Evolutionary conservation across 441 rosid species (phyloP).

Genomic region (Adansonia gregorii): DNA sequence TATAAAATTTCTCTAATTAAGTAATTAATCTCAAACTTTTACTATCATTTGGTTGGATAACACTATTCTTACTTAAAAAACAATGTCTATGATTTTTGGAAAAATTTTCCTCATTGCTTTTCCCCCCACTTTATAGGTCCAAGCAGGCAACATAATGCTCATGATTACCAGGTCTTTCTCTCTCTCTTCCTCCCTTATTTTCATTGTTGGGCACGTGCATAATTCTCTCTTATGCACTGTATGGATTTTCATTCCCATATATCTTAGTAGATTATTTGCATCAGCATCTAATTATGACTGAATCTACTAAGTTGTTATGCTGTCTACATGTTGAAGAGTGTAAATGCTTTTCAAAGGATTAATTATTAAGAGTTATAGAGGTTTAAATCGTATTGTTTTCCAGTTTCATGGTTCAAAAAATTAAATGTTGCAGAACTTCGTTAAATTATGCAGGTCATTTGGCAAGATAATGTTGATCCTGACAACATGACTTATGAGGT

Average conservation of each 20-base stretch:
- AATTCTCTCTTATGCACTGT: not conserved
- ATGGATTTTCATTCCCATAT: not conserved
- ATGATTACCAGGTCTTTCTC: slow-evolving; percentile 61
- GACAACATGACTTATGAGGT: slow-evolving; percentile 45
- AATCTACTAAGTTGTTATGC: not conserved
- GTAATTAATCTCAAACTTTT: not conserved
- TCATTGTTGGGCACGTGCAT: not conserved
- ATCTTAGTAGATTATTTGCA: not conserved
- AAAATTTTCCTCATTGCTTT: not conserved
- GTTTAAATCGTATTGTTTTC: not conserved
- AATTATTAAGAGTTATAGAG: not conserved
- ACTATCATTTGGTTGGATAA: not conserved
- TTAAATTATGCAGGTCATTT: too few relatives aligned
- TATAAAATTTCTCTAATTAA: not conserved
- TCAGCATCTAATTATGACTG: not conserved
- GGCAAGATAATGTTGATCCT: too few relatives aligned
- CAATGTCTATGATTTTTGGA: not conserved
- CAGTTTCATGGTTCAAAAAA: not conserved
- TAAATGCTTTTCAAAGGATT: not conserved
- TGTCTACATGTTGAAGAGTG: not conserved
- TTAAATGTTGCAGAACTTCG: too few relatives aligned
- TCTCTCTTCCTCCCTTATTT: not conserved
- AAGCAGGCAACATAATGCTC: slow-evolving; percentile 51
- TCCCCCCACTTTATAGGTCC: slow-evolving; percentile 46
- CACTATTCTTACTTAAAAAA: not conserved